A percentile compares a stretch with the other conserved stretches of the same genome.
Evolutionary conservation across 257 asterid genomes (phyloP).

Genomic region (Petunia secreta): DNA sequence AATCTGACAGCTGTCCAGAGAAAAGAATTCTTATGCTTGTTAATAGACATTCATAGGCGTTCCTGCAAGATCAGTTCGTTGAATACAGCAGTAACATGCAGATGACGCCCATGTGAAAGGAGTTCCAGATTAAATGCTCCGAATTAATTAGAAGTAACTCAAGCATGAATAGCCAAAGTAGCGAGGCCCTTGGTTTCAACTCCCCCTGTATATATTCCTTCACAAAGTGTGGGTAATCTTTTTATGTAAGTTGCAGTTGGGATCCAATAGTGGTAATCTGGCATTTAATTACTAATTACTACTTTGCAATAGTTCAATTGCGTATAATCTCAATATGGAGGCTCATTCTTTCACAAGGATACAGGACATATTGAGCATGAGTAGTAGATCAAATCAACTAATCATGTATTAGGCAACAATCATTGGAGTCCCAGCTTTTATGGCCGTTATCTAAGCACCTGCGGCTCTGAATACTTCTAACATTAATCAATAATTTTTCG

Average conservation of each 20-base stretch:
- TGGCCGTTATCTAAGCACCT: neutral
- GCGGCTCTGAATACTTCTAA: neutral
- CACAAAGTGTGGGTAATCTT: neutral
- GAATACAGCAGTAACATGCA: neutral
- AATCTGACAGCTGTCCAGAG: slow-evolving; percentile 57
- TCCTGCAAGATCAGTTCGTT: slow-evolving; percentile 13
- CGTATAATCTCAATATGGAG: neutral
- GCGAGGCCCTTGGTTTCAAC: slow-evolving; percentile 1
- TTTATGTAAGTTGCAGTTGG: slow-evolving; percentile 14
- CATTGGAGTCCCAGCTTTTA: neutral
- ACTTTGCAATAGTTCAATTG: neutral
- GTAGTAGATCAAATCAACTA: neutral
- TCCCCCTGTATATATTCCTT: neutral
- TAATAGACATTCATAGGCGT: slow-evolving; percentile 7
- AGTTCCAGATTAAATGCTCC: neutral
- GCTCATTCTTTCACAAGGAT: slow-evolving; percentile 10
- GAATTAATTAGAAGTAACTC: slow-evolving; percentile 10
- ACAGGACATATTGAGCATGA: neutral
- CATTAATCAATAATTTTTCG: slow-evolving; percentile 9
- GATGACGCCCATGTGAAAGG: slow-evolving; percentile 1
- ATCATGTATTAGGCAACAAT: neutral
- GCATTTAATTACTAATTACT: neutral
- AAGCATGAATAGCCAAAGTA: neutral
- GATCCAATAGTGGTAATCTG: neutral
- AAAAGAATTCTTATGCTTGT: slow-evolving; percentile 29